Base-by-base conservation (phyloP, 495 filamentous ascomycete species). In the Neurospora hispaniola region DNA sequence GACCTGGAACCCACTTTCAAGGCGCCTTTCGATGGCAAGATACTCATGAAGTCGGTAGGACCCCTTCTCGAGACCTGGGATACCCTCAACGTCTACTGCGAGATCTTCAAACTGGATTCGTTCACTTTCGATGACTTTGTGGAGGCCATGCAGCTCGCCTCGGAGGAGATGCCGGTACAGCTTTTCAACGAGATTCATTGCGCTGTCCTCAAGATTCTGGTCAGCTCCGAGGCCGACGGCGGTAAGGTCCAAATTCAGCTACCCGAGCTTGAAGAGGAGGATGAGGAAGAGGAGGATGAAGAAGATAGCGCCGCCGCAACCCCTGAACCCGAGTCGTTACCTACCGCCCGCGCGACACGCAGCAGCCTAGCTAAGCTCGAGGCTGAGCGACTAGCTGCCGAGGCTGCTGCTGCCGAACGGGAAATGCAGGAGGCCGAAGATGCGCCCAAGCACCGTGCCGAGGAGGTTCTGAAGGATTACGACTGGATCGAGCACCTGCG, bases 101-200 rank as follows among this genome's bases (percentile, higher is more conserved):
- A 97, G 78, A 90, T 97, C 11, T 97, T 93, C 76, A 88, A 92
- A 75, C 86, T 99, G 31, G 96, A 99, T 79, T 98, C 95, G 0
- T 99, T 98, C 78, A 98, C 95, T 0, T 95, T 99, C 76, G 96
- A 99, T 78, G 96, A 99, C 81, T 98, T 93, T 77, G 82, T 97
- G 23, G 93, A 98, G 77, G 92, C 95, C 5, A 89, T 99, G 85
- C 86, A 90, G 69, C 91, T 96, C 71, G 87, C 90, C 0, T 93
- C 90, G 0, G 88, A 91, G 11, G 92, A 94, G 40, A 84, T 90
- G 2, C 90, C 93, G 35, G 97, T 96, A 71, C 90, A 98, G 78
- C 85, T 99, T 0, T 92, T 97, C 75, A 90, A 91, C 38, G 96
- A 99, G 78, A 88, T 95, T 1, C 94, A 98, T 80, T 99, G 96